Evolutionary conservation across 768 basidiomycete genomes (phyloP), one percentile per base, ranked within the genome.

Genomic region (Termitomyces sp.): DNA sequence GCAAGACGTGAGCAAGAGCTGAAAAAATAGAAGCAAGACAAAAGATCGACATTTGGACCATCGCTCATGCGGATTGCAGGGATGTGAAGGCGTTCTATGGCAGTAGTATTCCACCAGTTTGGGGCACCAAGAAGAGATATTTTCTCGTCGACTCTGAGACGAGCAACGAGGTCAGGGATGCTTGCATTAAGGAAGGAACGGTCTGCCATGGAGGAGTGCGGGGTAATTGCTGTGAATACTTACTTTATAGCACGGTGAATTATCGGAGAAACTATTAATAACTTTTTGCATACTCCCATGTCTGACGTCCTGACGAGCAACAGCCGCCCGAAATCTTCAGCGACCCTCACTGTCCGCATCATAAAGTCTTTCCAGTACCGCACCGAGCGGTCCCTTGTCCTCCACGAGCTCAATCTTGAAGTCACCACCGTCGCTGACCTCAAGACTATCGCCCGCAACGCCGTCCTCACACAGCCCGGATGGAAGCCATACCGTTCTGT

Each of bases 361-460:
- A 92, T 99, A 76, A 99, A 99, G 69, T 94, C 92, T 20, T 96
- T 99, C 70, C 86, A 85, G 67, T 98, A 85, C 71, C 83, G 96
- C 55, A 98, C 94, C 55, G 90, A 93, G 69, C 88, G 87, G 64
- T 87, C 84, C 67, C 81, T 98, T 62, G 87, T 99, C 53, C 78
- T 98, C 51, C 89, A 86, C 66, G 77, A 88, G 63, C 65, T 95
- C 60, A 84, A 99, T 68, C 84, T 97, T 60, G 84, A 86, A 63
- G 76, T 76, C 2, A 86, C 81, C n/a, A 94, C 93, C 2, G 87
- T 94, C 24, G 86, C 83, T 15, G 74, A 81, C 62, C 79, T 99
- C 59, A 95, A 95, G 74, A 81, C 88, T 33, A 74, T 76, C 26
- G 87, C 83, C 49, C 77, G 78, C 54, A 72, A 86, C 77, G 96